Evolutionary conservation across 306 rosid genomes (phyloP), one percentile per base, ranked within the genome.

Genomic region (Gillenia trifoliata): DNA sequence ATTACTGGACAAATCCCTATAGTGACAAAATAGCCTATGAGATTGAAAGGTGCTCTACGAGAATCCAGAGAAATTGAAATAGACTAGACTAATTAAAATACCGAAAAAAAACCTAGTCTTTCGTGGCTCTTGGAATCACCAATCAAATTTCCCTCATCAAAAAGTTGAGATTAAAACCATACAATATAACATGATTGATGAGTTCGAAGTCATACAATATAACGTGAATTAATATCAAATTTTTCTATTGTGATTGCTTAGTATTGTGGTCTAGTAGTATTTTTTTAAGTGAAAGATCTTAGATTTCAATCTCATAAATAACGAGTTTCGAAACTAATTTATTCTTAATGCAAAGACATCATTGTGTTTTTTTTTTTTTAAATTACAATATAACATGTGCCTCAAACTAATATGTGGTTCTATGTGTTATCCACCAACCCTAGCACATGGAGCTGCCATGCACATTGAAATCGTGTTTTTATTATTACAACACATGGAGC

Each of bases 11-110:
- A 78, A 78, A 79, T 59, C 68, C 72, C 56, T 66, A 83, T 66
- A 77, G 78, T 73, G 85, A 84, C 86, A 38, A 82, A 81, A 80
- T 73, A 82, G 70, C 28, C 30, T 52, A 67, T 74, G 82, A 41
- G 56, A 75, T 77, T 77, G 87, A 78, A 72, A 77, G 77, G 71
- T 68, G 72, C 76, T 66, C 72, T 28, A 66, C 62, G 45, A 78
- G 89, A 89, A 87, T 85, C 97, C 89, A 87, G 78, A 80, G 83
- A 77, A 78, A 87, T 68, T 57, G 66, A 81, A 68, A 25, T 77
- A 29, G 56, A 67, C 70, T 30, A 5, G 36, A 70, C 31, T 16
- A 45, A 45, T 16, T 13, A 45, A 45, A 13, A 45, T 45, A 69
- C 3, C 41, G 38, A 67, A 59, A 40, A 17, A 33, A 55, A 29